Evolutionary conservation across 75 land plant genomes (phyloP).

Genomic region (Ceratopteris richardii): DNA sequence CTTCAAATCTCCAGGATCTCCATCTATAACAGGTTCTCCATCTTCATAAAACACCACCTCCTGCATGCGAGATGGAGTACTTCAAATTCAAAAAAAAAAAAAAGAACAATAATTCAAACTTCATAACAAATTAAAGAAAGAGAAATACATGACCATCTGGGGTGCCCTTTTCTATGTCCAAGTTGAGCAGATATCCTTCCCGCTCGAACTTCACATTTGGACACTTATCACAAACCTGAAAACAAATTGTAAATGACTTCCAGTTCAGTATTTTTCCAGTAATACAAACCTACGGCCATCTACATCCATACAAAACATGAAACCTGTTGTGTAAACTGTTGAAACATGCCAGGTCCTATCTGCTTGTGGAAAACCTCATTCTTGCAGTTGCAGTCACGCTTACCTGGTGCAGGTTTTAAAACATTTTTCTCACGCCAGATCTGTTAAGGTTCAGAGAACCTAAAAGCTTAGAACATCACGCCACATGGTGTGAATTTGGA

Average conservation of each 20-base stretch:
- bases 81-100: neutral
- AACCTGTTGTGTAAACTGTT: constrained; percentile 95
- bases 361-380: constrained; percentile 90
- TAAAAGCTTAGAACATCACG: neutral
- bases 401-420: constrained; percentile 86
- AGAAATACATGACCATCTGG: constrained; percentile 76
- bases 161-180: constrained; percentile 96
- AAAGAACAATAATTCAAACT: too few species aligned
- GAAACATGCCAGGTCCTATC: constrained; percentile 95
- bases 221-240: constrained; percentile 88
- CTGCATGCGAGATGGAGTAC: constrained; percentile 22
- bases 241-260: neutral
- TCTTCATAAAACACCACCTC: constrained; percentile 87
- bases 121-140: too few species aligned
- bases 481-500: neutral
- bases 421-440: constrained; percentile 95
- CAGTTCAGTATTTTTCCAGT: too few species aligned
- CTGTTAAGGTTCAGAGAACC: constrained; percentile 19
- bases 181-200: constrained; percentile 63
- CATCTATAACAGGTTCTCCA: constrained; percentile 89
- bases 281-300: too few species aligned
- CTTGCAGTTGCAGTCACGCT: constrained; percentile 85
- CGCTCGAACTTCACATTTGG: constrained; percentile 88
- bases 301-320: too few species aligned
- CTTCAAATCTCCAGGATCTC: constrained; percentile 90